phyloP scores from a whole-genome alignment of 768 basidiomycete species.

The Suillus decipiens region DNA sequence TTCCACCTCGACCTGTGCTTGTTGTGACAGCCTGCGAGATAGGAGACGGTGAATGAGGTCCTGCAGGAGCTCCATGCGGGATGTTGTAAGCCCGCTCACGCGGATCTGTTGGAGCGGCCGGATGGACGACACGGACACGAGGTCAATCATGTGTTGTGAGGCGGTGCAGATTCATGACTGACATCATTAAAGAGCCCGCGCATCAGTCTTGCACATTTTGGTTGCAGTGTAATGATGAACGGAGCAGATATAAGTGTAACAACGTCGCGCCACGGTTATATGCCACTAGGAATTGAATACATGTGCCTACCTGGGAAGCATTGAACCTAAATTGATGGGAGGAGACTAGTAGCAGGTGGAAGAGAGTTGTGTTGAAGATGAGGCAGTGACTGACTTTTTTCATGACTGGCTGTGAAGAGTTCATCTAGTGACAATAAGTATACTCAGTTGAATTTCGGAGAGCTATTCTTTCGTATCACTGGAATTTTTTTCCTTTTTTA shows the following conservation, averaged over 20 bases:
- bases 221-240: not conserved
- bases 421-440: not conserved
- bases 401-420: no score
- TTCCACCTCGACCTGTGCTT: not conserved
- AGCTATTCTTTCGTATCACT: no score
- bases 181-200: not conserved
- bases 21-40: conserved; percentile 2
- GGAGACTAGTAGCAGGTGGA: not conserved
- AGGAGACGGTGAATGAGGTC: not conserved
- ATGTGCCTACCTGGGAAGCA: not conserved
- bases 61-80: not conserved
- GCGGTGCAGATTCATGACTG: not conserved
- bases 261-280: not conserved
- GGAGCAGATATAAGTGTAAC: not conserved
- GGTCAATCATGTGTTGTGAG: not conserved
- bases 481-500: no score
- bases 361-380: no score
- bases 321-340: not conserved
- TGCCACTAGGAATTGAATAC: not conserved
- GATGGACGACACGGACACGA: not conserved
- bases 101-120: not conserved
- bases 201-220: not conserved
- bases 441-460: not conserved
- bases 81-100: not conserved
- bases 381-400: no score